Base-by-base conservation (phyloP, 2,329 filamentous ascomycete species). In the Bipolaris zeicola region DNA sequence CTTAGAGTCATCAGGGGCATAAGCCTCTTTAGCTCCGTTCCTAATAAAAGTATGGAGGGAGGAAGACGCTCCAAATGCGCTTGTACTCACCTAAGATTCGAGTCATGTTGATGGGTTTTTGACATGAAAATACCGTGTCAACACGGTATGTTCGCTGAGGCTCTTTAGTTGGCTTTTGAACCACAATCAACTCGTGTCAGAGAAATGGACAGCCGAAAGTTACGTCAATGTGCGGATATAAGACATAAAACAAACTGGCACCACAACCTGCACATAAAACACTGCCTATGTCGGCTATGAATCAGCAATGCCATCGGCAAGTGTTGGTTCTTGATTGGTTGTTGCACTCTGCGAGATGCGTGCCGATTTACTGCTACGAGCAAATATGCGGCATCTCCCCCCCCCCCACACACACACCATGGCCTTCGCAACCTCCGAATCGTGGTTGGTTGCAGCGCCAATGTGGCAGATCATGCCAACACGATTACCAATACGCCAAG, bases 11-110 rank as follows among this genome's bases (percentile, higher is more conserved):
- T 60, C 55, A 60, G 55, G 49, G 51, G 34, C 24, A 26, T 58
- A 52, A 53, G 65, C 64, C 61, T 64, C 31, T 48, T 28, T 44
- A 20, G 45, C 28, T 63, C 34, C 47, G 56, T 50, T 52, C 57
- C 45, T 41, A 46, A 48, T 43, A 52, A 34, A n/a, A 55, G 37
- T 50, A n/a, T 38, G 8, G 18, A 34, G 43, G 51, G 51, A 57
- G 41, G 53, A 55, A 63, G 46, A 52, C 18, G 50, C 52, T n/a
- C 31, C 31, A 3, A 20, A 43, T 56, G 52, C 50, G 47, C 57
- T 50, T 49, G 39, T 18, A 11, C 33, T 37, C 10, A 48, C 33
- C 20, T 13, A n/a, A 6, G 45, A 48, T n/a, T 22, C 20, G 14
- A 48, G 33, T 28, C 37, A 14, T 26, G 14, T 26, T 38, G 45